A percentile compares a stretch with the other conserved stretches of the same genome.
These are phyloP conservation scores for Hypomyces rosellus DNA, from an alignment of 2,329 filamentous ascomycete genomes.

Conservation along the genomic window DNA sequence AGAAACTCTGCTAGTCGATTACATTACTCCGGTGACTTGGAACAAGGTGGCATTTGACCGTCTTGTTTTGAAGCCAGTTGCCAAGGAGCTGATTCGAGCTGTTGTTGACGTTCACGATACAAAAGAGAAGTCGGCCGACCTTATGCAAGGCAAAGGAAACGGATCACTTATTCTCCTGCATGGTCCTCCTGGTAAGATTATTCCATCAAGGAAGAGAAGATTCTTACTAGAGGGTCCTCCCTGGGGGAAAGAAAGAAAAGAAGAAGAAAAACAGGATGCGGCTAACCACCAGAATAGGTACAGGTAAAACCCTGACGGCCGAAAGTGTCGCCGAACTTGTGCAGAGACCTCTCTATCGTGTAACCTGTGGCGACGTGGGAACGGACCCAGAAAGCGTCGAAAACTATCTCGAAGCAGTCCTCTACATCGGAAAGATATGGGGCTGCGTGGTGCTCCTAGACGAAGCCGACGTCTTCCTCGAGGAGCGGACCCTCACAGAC, in stretches of 20 bases:
- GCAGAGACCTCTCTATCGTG: conserved; percentile 39
- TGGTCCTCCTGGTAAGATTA: conserved; percentile 33
- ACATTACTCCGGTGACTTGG: too few relatives aligned
- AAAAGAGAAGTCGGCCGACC: conserved; percentile 19
- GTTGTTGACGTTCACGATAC: too few relatives aligned
- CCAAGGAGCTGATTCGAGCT: too few relatives aligned
- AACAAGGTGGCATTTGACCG: too few relatives aligned
- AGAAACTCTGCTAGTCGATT: too few relatives aligned
- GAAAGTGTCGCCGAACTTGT: conserved; percentile 36
- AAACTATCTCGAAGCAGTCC: conserved; percentile 33
- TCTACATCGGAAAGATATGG: conserved; percentile 35
- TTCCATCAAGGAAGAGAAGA: too few relatives aligned
- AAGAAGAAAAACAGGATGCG: too few relatives aligned
- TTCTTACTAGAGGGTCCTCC: too few relatives aligned
- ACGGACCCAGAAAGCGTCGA: conserved; percentile 37
- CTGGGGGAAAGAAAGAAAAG: too few relatives aligned
- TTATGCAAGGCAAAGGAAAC: conserved; percentile 39
- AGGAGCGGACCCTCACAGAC: conserved; percentile 22
- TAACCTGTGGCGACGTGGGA: conserved; percentile 44
- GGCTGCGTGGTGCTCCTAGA: conserved; percentile 32
- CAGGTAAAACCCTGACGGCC: conserved; percentile 44
- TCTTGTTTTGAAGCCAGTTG: too few relatives aligned
- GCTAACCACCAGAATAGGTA: conserved; percentile 9
- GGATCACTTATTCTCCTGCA: conserved; percentile 40
- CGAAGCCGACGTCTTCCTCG: conserved; percentile 31